Base-by-base conservation (phyloP, 2,329 filamentous ascomycete genomes). In the Leptographium lundbergii region DNA sequence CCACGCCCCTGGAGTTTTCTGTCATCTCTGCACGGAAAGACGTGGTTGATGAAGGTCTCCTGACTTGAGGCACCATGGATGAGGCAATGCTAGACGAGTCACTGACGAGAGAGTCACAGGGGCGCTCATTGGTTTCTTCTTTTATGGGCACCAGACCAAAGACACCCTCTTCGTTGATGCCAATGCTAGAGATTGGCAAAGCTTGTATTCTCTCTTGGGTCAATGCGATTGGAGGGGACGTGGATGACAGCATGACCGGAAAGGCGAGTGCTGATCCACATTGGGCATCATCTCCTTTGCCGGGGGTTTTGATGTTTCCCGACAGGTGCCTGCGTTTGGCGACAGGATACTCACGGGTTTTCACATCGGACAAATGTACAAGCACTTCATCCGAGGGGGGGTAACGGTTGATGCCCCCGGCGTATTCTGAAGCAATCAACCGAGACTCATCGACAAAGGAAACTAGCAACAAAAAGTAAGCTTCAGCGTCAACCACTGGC, bases 391-490 rank as follows among this genome's bases (percentile, higher is more conserved):
- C 76, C 34, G 82, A 69, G 6, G 76, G 76, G 27, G 84, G 79
- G 71, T 96, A 96, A 62, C 83, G 84, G 63, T 83, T 81, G 27
- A 86, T 73, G 0, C 92, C 92, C 4, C 89, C 91, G 57, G 82
- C 79, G 70, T 97, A 97, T 69, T 96, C 91, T 1, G 88, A 92
- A 7, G 92, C 92, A 70, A 96, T 95, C 54, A 88, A 80, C 34
- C 91, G 81, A 25, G 91, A 96, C 69, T 97, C 91, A 68, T 96
- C 92, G 66, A 87, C 80, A 65, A 97, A 96, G 57, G 82, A 79
- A 17, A 96, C 83, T 81, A 36, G 5, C 7, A 13, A 27, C n/a
- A 19, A 22, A 14, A 19, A 25, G 19, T 59, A 5, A 59, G 45
- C 50, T 27, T 39, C 10, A 47, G 17, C 11, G 24, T 45, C 13